Percentiles rank a stretch among this genome's conserved stretches.
These are phyloP conservation scores for Torrubiella hemipterigena DNA, from an alignment of 2,329 filamentous ascomycete genomes.

Conservation along the genomic window DNA sequence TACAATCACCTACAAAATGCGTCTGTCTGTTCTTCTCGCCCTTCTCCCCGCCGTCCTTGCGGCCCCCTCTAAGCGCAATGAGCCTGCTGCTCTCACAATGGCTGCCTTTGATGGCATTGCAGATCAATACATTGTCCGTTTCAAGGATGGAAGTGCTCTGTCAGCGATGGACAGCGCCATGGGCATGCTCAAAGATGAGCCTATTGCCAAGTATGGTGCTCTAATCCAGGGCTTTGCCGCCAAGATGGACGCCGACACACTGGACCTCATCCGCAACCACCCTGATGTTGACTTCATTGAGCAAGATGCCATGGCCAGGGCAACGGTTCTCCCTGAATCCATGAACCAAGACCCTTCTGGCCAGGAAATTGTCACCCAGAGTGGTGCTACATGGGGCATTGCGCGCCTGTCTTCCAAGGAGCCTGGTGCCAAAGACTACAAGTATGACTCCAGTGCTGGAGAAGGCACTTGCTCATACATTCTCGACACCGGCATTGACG, in stretches of 20 bases:
- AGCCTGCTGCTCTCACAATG: conserved; percentile 9
- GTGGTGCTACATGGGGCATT: conserved; percentile 12
- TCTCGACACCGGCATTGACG: not conserved
- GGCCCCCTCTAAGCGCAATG: conserved; percentile 6
- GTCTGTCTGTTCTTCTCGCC: conserved; percentile 3
- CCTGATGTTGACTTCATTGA: conserved; percentile 4
- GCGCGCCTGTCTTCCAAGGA: not conserved
- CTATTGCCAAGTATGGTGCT: conserved; percentile 11
- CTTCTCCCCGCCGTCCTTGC: conserved; percentile 5
- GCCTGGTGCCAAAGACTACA: not conserved
- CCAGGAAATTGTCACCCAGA: conserved; percentile 15
- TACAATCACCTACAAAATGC: conserved; percentile 1
- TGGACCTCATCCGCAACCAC: conserved; percentile 3
- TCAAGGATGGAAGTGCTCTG: conserved; percentile 8
- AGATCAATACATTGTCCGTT: conserved; percentile 12
- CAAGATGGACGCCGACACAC: conserved; percentile 2
- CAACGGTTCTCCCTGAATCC: conserved; percentile 14
- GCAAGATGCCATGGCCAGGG: not conserved
- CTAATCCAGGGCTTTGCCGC: conserved; percentile 10
- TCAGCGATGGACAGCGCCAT: conserved; percentile 6
- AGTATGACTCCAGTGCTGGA: not conserved
- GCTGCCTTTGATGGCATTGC: conserved; percentile 7
- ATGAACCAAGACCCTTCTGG: conserved; percentile 20
- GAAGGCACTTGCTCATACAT: not conserved
- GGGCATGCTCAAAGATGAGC: conserved; percentile 7